Percentiles rank a stretch among this genome's conserved stretches.
Evolutionary conservation across 352 stramenopile genomes (phyloP).

Genomic region (Pythium scleroteichum): DNA sequence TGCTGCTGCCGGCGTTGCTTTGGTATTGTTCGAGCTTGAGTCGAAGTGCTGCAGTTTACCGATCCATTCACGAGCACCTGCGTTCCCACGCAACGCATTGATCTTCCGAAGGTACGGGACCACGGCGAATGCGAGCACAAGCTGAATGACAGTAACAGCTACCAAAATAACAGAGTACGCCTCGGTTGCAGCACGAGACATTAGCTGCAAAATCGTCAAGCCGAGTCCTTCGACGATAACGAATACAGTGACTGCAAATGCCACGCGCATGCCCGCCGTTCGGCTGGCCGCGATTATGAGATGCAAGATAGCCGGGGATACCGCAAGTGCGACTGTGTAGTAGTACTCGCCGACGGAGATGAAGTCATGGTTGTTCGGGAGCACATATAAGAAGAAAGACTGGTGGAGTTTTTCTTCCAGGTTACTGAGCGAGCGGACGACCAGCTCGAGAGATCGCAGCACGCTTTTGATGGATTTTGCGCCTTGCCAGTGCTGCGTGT

Average conservation of each 20-base stretch:
- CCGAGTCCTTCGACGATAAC: slow-evolving; percentile 8
- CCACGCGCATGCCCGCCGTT: slow-evolving; percentile 64
- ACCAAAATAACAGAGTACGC: slow-evolving; percentile 2
- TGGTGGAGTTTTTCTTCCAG: slow-evolving; percentile 88
- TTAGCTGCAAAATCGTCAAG: background rate
- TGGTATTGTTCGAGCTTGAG: background rate
- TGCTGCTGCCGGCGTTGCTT: background rate
- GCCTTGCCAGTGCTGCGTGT: slow-evolving; percentile 15
- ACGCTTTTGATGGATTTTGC: slow-evolving; percentile 35
- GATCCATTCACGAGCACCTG: slow-evolving; percentile 7
- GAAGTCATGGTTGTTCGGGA: slow-evolving; percentile 71
- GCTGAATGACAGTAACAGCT: background rate
- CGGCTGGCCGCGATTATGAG: slow-evolving; percentile 46
- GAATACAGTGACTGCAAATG: slow-evolving; percentile 67
- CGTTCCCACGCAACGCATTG: slow-evolving; percentile 11
- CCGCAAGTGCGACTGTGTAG: slow-evolving; percentile 68
- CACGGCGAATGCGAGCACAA: background rate
- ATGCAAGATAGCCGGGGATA: slow-evolving; percentile 69
- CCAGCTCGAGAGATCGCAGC: slow-evolving; percentile 60
- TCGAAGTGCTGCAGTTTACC: slow-evolving; percentile 20
- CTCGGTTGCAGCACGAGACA: background rate
- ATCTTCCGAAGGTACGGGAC: slow-evolving; percentile 10
- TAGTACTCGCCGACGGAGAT: slow-evolving; percentile 89
- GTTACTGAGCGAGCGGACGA: slow-evolving; percentile 83
- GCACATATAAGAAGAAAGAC: slow-evolving; percentile 87